A percentile compares a stretch with the other conserved stretches of the same genome.
Conservation (phyloP, 768 basidiomycete species). For the Serendipita vermifera region DNA sequence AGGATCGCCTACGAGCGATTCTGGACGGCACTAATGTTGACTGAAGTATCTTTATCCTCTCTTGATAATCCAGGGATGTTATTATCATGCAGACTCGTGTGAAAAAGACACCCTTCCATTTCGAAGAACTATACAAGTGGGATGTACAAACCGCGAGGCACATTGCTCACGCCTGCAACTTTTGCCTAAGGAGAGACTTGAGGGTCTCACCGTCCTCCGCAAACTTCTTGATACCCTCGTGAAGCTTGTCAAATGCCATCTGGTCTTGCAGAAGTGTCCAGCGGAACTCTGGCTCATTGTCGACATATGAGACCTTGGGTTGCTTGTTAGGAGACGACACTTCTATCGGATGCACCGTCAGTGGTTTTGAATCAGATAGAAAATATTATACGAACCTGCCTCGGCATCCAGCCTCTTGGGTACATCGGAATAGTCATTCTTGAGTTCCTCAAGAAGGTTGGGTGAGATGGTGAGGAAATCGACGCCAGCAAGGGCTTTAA, state of each 20-base stretch:
- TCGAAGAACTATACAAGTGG: no score
- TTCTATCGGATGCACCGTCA: no score
- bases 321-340: slow-evolving; percentile 33
- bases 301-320: slow-evolving; percentile 69
- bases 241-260: slow-evolving; percentile 99
- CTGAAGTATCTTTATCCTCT: no score
- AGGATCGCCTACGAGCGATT: not conserved
- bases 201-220: slow-evolving; percentile 88
- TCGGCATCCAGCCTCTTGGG: slow-evolving; percentile 71
- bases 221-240: slow-evolving; percentile 97
- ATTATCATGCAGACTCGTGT: no score
- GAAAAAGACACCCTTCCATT: no score
- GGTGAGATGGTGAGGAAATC: slow-evolving; percentile 97
- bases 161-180: slow-evolving; percentile 24
- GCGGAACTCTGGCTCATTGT: slow-evolving; percentile 94
- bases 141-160: no score
- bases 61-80: no score
- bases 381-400: slow-evolving; percentile 31
- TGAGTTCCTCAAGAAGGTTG: slow-evolving; percentile 80
- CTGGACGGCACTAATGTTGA: slow-evolving; percentile 1
- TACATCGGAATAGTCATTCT: slow-evolving; percentile 60
- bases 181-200: slow-evolving; percentile 62
- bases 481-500: slow-evolving; percentile 87
- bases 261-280: slow-evolving; percentile 84
- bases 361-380: slow-evolving; percentile 17